phyloP scores from a whole-genome alignment of 169 alveolate genomes.

The Theileria equi region DNA sequence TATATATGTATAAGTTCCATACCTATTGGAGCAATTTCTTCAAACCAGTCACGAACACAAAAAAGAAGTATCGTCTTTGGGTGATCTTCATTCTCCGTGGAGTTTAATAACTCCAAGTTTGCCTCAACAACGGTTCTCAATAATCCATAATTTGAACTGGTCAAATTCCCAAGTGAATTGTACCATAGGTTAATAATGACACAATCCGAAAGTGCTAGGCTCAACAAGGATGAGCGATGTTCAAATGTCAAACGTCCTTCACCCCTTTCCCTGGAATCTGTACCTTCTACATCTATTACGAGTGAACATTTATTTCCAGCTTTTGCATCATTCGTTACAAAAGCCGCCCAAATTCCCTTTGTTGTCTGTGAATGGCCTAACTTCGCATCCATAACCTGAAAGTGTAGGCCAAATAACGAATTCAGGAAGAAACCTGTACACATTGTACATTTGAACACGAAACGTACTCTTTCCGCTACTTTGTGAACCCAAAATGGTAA shows the following conservation, averaged over 20 bases:
- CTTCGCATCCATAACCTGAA: slow-evolving; percentile 82
- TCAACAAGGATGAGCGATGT: slow-evolving; percentile 83
- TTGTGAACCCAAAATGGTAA: slow-evolving; percentile 87
- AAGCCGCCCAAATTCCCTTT: slow-evolving; percentile 86
- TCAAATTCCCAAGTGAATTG: slow-evolving; percentile 82
- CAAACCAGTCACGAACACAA: slow-evolving; percentile 79
- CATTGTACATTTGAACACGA: not conserved
- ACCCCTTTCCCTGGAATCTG: slow-evolving; percentile 87
- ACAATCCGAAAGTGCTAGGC: slow-evolving; percentile 87
- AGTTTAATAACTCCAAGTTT: slow-evolving; percentile 74
- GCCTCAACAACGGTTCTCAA: slow-evolving; percentile 86
- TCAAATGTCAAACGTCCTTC: slow-evolving; percentile 85
- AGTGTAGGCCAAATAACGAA: slow-evolving; percentile 76
- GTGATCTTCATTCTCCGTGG: slow-evolving; percentile 19
- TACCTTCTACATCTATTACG: slow-evolving; percentile 88
- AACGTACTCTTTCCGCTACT: slow-evolving; percentile 87
- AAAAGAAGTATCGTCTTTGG: slow-evolving; percentile 51
- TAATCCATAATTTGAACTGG: slow-evolving; percentile 86
- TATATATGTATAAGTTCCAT: not conserved
- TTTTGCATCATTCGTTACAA: slow-evolving; percentile 39
- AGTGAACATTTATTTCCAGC: slow-evolving; percentile 45
- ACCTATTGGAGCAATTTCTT: slow-evolving; percentile 70
- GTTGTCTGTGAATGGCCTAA: slow-evolving; percentile 89
- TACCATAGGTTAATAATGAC: slow-evolving; percentile 82
- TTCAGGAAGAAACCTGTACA: slow-evolving; percentile 77